phyloP scores from a whole-genome alignment of 495 filamentous ascomycete species.

The Cryomyces antarcticus region DNA sequence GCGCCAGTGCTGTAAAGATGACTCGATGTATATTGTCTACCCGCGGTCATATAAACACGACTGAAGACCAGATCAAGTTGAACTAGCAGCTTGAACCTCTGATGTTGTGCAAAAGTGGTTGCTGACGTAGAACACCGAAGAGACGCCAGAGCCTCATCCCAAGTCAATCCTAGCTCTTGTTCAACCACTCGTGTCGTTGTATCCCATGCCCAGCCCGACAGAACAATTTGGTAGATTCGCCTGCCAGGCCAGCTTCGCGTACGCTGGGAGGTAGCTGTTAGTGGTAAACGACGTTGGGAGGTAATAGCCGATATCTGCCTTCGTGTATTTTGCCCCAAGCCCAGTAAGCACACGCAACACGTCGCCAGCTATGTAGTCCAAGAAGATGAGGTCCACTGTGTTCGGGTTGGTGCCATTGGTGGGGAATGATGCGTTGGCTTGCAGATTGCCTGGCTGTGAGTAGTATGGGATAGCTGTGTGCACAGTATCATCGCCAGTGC shows the following conservation, averaged over 20 bases:
- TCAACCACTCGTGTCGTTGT: background rate
- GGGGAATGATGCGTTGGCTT: constrained; percentile 17
- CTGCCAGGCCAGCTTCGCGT: constrained; percentile 27
- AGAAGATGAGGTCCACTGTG: constrained; percentile 17
- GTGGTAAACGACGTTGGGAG: constrained; percentile 23
- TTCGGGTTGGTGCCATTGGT: constrained; percentile 10
- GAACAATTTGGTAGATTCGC: constrained; percentile 28
- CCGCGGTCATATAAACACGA: too few relatives aligned
- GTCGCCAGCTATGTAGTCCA: constrained; percentile 14
- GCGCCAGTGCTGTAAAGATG: too few relatives aligned
- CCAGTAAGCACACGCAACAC: constrained; percentile 18
- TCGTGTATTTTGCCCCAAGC: constrained; percentile 21
- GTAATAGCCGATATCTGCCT: constrained; percentile 22
- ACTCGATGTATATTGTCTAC: too few relatives aligned
- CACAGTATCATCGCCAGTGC: constrained; percentile 19
- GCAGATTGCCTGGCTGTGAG: constrained; percentile 8
- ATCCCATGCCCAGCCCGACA: constrained; percentile 13
- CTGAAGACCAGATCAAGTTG: too few relatives aligned
- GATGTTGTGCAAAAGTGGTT: too few relatives aligned
- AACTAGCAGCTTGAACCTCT: too few relatives aligned
- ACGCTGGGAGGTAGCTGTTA: constrained; percentile 27
- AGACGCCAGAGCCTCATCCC: too few relatives aligned
- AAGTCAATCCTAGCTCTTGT: too few relatives aligned
- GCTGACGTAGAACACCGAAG: too few relatives aligned
- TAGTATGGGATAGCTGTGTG: constrained; percentile 14